A percentile compares a stretch with the other conserved stretches of the same genome.
Evolutionary conservation across 495 filamentous ascomycete species (phyloP).

Genomic region (Penicillium daleae): DNA sequence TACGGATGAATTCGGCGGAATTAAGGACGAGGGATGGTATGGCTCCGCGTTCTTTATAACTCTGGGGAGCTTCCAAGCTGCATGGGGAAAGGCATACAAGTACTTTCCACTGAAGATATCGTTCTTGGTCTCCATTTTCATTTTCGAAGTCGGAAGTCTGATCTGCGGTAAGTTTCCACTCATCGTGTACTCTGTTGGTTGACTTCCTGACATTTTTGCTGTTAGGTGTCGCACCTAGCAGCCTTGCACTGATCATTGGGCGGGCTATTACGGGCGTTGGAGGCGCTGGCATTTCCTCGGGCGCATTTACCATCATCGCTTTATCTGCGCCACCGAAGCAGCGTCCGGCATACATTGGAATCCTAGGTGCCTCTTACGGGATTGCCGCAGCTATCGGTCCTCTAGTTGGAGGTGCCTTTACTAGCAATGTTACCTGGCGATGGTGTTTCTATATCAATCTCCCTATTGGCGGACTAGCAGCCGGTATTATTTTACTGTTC

Average conservation of each 20-base stretch:
- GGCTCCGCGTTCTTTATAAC: conserved; percentile 61
- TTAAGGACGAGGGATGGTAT: conserved; percentile 57
- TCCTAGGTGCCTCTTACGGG: conserved; percentile 44
- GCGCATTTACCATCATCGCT: conserved; percentile 40
- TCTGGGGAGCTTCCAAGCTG: conserved; percentile 55
- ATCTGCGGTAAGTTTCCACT: conserved; percentile 24
- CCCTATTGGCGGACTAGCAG: conserved; percentile 52
- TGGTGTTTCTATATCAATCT: conserved; percentile 54
- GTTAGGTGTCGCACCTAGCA: conserved; percentile 54
- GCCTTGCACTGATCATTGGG: conserved; percentile 68
- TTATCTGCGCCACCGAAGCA: conserved; percentile 36
- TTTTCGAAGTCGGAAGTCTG: conserved; percentile 75
- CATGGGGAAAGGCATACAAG: conserved; percentile 57
- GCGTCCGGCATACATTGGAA: conserved; percentile 40
- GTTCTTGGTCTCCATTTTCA: conserved; percentile 59
- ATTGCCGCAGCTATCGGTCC: conserved; percentile 50
- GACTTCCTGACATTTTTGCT: not conserved
- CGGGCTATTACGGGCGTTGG: conserved; percentile 75
- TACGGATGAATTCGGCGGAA: conserved; percentile 52
- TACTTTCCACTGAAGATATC: conserved; percentile 53
- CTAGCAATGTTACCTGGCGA: too few relatives aligned
- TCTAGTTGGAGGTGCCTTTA: conserved; percentile 53
- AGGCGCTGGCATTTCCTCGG: conserved; percentile 44
- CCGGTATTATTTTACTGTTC: conserved; percentile 43
- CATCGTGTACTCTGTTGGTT: not conserved